Conservation (phyloP, 495 filamentous ascomycete genomes). For the Tuber calosporum region DNA sequence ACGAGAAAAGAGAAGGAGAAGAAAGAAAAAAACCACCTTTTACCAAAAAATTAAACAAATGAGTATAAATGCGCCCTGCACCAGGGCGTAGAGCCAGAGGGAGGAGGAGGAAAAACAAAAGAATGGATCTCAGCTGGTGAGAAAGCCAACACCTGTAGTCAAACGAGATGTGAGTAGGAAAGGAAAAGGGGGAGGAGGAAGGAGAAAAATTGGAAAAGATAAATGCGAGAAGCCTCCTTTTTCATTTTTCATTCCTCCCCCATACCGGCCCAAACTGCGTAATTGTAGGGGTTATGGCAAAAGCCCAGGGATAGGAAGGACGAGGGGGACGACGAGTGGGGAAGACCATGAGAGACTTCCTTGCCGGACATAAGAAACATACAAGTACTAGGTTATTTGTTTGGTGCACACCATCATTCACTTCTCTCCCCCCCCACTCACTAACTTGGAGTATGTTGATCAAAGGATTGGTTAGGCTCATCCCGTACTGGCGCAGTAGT, state of each 20-base stretch:
- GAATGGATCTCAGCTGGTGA: neutral
- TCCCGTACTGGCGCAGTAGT: neutral
- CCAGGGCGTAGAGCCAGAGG: neutral
- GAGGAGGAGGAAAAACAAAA: neutral
- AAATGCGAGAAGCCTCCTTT: neutral
- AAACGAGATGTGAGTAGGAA: neutral
- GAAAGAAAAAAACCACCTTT: neutral
- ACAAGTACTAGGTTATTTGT: neutral
- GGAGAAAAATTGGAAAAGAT: neutral
- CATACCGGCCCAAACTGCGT: neutral
- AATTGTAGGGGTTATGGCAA: neutral
- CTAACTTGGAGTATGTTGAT: neutral
- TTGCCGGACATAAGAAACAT: no score
- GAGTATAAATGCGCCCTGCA: constrained; percentile 7
- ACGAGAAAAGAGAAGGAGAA: no score
- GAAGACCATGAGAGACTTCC: no score
- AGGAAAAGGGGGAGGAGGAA: neutral
- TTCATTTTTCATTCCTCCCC: neutral
- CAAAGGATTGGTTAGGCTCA: neutral
- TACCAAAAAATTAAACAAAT: neutral
- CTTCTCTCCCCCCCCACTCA: no score
- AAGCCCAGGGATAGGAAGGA: neutral
- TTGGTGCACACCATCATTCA: neutral
- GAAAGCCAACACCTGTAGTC: constrained; percentile 4
- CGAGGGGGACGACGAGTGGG: neutral